phyloP scores from a whole-genome alignment of 2,329 filamentous ascomycete species.

The Penicillium sp. region DNA sequence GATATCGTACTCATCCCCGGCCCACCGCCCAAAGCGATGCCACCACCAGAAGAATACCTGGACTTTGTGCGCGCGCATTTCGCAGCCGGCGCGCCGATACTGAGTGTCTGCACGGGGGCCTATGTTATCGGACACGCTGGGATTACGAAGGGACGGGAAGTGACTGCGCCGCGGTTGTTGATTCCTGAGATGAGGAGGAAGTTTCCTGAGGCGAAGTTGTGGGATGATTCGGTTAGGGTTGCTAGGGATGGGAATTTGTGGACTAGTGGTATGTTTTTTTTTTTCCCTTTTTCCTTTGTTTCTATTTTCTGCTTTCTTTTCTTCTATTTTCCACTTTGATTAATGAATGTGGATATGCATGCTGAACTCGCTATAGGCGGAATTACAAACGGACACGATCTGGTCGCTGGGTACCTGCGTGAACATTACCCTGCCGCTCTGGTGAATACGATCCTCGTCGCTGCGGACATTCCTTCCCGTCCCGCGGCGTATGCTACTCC shows the following conservation, averaged over 20 bases:
- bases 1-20: conserved; percentile 35
- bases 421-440: conserved; percentile 19
- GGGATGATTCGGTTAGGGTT: conserved; percentile 17
- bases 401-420: conserved; percentile 18
- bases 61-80: conserved; percentile 30
- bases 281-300: not conserved
- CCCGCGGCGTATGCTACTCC: conserved; percentile 20
- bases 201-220: conserved; percentile 19
- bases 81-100: conserved; percentile 18
- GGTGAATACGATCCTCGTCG: conserved; percentile 26
- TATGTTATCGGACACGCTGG: conserved; percentile 20
- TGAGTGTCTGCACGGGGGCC: conserved; percentile 24
- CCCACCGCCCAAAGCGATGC: conserved; percentile 25
- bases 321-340: fast-evolving
- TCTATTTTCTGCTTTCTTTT: not conserved
- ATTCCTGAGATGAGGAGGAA: conserved; percentile 16
- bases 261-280: conserved; percentile 16
- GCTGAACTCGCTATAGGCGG: conserved; percentile 12
- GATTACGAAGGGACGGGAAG: conserved; percentile 14
- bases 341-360: not conserved
- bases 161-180: conserved; percentile 20
- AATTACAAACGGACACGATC: conserved; percentile 24
- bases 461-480: conserved; percentile 29
- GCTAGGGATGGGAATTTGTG: conserved; percentile 22
- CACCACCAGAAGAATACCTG: conserved; percentile 22